Evolutionary conservation across 2,329 filamentous ascomycete species (phyloP).

Genomic region (Talaromyces atroroseus): DNA sequence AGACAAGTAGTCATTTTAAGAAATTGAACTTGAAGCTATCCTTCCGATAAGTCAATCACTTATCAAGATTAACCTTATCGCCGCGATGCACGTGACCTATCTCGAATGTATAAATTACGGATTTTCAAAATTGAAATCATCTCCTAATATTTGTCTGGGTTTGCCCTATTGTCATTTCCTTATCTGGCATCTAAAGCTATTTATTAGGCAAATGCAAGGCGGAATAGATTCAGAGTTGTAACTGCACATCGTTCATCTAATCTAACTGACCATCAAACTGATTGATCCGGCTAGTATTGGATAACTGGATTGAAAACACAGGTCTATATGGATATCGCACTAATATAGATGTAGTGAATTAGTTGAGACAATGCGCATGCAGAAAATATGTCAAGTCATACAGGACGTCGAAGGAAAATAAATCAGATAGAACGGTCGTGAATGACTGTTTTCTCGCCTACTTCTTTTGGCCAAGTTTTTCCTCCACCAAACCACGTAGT

Average conservation of each 20-base stretch:
- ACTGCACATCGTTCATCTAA: not conserved
- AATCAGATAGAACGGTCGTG: not conserved
- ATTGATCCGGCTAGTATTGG: not conserved
- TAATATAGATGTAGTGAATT: not conserved
- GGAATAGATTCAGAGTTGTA: not conserved
- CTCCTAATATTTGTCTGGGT: too few relatives aligned
- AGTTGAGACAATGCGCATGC: not conserved
- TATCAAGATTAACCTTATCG: not conserved
- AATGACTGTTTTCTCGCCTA: not conserved
- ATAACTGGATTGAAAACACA: not conserved
- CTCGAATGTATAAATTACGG: not conserved
- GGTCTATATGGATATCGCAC: constrained; percentile 2
- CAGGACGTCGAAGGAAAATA: not conserved
- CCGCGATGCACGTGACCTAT: not conserved
- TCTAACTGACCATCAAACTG: not conserved
- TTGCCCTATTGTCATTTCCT: too few relatives aligned
- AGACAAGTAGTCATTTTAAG: not conserved
- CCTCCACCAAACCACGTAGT: constrained; percentile 48
- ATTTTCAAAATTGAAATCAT: too few relatives aligned
- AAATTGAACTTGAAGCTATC: not conserved
- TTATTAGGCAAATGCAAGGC: not conserved
- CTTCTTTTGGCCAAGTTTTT: constrained; percentile 23
- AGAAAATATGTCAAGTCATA: too few relatives aligned
- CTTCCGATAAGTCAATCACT: not conserved
- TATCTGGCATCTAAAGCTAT: not conserved